Percentiles rank a stretch among this genome's conserved stretches.
Evolutionary conservation across 352 stramenopile species (phyloP).

Genomic region (Phytophthora melonis): DNA sequence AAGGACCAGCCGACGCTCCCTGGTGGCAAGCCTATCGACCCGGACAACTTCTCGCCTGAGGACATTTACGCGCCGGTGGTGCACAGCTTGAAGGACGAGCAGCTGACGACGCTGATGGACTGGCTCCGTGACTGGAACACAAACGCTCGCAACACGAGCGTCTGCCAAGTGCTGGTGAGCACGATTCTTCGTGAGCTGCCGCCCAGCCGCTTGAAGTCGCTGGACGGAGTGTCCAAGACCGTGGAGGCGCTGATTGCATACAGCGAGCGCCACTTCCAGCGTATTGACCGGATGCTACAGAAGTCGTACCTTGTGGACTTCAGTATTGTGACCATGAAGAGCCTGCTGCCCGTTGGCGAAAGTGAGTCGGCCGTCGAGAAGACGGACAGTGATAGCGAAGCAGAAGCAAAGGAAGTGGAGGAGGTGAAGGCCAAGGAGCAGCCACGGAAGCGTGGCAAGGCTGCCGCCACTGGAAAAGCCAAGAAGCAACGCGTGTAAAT

Average conservation of each 20-base stretch:
- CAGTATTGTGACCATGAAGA: conserved; percentile 90
- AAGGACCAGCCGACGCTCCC: conserved; percentile 66
- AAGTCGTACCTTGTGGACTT: conserved; percentile 98
- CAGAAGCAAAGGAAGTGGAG: conserved; percentile 13
- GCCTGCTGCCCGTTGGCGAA: conserved; percentile 61
- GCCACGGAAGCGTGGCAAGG: conserved; percentile 35
- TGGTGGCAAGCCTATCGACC: conserved; percentile 47
- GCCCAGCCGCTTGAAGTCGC: conserved; percentile 69
- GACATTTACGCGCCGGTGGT: conserved; percentile 74
- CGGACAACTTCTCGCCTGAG: conserved; percentile 66
- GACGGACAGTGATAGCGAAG: conserved; percentile 52
- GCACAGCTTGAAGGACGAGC: conserved; percentile 80
- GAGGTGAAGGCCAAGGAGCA: conserved; percentile 37
- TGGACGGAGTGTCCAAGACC: conserved; percentile 79
- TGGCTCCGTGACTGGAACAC: conserved; percentile 99
- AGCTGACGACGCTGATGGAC: conserved; percentile 91
- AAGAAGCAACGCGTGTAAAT: conserved; percentile 71
- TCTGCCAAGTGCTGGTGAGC: conserved; percentile 95
- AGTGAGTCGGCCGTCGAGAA: conserved; percentile 44
- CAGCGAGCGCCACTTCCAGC: conserved; percentile 97
- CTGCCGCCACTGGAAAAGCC: conserved; percentile 22
- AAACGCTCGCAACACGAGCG: conserved; percentile 93
- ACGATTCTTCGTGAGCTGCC: conserved; percentile 85
- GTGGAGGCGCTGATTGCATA: conserved; percentile 96
- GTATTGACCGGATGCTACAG: conserved; percentile 96